phyloP scores from a whole-genome alignment of 345 rosid species.

The Limnanthes douglasii region DNA sequence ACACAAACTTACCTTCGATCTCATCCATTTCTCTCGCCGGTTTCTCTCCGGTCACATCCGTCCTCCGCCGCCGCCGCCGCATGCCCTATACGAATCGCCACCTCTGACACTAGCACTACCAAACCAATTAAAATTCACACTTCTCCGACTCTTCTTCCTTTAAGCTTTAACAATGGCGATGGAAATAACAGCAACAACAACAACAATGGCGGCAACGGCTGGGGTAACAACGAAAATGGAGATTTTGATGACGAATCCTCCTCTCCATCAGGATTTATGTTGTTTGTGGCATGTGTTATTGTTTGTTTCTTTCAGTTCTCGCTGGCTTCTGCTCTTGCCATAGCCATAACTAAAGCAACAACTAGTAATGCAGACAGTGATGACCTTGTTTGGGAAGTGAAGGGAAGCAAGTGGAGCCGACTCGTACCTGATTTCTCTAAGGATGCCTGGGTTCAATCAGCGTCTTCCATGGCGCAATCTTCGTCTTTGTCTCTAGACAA shows the following conservation, averaged over 20 bases:
- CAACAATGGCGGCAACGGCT: slow-evolving; percentile 10
- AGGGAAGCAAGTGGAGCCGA: slow-evolving; percentile 46
- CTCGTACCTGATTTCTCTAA: slow-evolving; percentile 34
- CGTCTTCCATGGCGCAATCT: slow-evolving; percentile 16
- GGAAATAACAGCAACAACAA: slow-evolving; percentile 7
- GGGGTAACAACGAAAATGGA: slow-evolving; percentile 18
- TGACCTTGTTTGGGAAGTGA: slow-evolving; percentile 54
- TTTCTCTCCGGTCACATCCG: slow-evolving; percentile 1
- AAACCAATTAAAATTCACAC: too few species aligned
- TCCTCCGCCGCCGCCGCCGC: slow-evolving; percentile 7
- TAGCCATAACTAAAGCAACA: slow-evolving; percentile 12
- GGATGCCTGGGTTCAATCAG: slow-evolving; percentile 36
- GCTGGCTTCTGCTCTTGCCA: slow-evolving; percentile 31
- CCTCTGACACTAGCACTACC: slow-evolving; percentile 1
- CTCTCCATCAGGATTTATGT: slow-evolving; percentile 5
- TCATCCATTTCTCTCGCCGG: background rate
- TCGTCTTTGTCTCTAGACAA: slow-evolving; percentile 17
- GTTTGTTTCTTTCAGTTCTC: slow-evolving; percentile 24
- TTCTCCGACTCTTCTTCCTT: slow-evolving; percentile 1
- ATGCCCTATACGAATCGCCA: slow-evolving; percentile 2
- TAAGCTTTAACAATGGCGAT: background rate
- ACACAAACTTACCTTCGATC: slow-evolving; percentile 6
- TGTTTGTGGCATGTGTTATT: slow-evolving; percentile 14
- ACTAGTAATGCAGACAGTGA: slow-evolving; percentile 9
- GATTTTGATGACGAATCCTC: slow-evolving; percentile 15